Base-by-base conservation (phyloP, 768 basidiomycete species). In the Kwoniella dejecticola region DNA sequence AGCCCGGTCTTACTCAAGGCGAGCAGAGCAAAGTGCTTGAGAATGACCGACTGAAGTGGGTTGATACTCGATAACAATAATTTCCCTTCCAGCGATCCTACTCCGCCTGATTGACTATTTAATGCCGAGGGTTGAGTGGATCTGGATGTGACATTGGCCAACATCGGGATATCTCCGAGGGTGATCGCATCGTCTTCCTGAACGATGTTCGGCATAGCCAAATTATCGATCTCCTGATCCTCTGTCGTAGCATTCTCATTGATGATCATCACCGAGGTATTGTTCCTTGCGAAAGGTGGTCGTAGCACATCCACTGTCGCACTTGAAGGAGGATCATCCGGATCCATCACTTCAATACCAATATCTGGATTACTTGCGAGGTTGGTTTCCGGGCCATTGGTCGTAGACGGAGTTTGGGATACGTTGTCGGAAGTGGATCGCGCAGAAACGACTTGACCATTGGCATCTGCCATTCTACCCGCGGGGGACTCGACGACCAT, bases 401-500 rank as follows among this genome's bases (percentile, higher is more conserved):
- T 29, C 44, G 21, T 23, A 45, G 44, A n/a, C 23, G 27, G 50
- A 33, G 29, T 21, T n/a, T 4, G 17, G 45, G 36, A 24, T 29
- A 33, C 29, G 46, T 48, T 48, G 46, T 24, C 46, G n/a, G 8
- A 8, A 38, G 17, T 17, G 8, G 52, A 27, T 26, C 74, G 60
- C 30, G 71, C 70, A 27, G 74, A 75, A 3, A 71, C 63, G 23
- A 73, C 63, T 33, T 66, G 68, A 6, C 74, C 74, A 48, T 71
- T 85, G 17, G 88, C 84, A 70, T 90, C 88, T 4, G 89, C 92
- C 60, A 86, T 87, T 76, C 88, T 86, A 41, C 93, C 94, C 11
- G 91, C 84, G 41, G 96, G 96, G 70, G 90, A 91, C 79, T 99
- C 95, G 49, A 99, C 88, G 41, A 99, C 87, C 7, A 91, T 98